These are phyloP conservation scores for Areca catechu DNA, from an alignment of 176 grass and related monocot species.

Conservation along the genomic window DNA sequence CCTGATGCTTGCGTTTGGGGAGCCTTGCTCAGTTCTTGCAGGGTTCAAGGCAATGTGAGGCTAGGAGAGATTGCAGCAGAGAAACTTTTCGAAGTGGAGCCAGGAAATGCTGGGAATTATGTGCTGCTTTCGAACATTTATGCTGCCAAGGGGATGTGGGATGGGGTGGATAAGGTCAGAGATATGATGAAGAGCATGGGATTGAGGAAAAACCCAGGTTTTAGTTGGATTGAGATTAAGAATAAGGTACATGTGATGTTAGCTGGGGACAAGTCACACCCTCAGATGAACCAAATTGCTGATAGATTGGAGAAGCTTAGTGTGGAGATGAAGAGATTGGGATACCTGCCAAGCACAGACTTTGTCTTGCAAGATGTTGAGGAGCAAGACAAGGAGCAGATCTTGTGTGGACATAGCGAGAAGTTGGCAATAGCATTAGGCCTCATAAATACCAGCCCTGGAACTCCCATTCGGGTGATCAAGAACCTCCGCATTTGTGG, in stretches of 20 bases:
- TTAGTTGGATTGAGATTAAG: conserved; percentile 81
- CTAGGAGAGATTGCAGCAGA: conserved; percentile 53
- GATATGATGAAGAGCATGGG: conserved; percentile 47
- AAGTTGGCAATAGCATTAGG: conserved; percentile 62
- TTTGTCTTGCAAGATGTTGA: conserved; percentile 79
- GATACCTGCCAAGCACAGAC: conserved; percentile 49
- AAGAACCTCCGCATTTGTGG: conserved; percentile 72
- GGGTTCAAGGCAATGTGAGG: conserved; percentile 42
- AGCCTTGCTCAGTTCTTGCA: conserved; percentile 55
- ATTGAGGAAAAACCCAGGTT: conserved; percentile 57
- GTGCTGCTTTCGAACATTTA: conserved; percentile 79
- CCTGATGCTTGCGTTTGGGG: conserved; percentile 64
- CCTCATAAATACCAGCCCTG: conserved; percentile 38
- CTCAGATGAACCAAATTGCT: conserved; percentile 40
- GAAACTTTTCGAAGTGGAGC: conserved; percentile 55
- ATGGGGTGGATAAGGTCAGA: conserved; percentile 49
- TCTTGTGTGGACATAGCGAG: conserved; percentile 64
- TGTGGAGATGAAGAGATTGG: conserved; percentile 46
- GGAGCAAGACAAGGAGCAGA: conserved; percentile 79
- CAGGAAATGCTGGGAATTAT: conserved; percentile 60
- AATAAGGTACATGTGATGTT: conserved; percentile 64
- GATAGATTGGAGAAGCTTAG: conserved; percentile 53
- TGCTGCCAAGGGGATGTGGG: conserved; percentile 65
- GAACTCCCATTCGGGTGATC: conserved; percentile 51
- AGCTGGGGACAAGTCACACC: conserved; percentile 57